Percentiles rank a stretch among this genome's conserved stretches.
phyloP scores from a whole-genome alignment of 106 monocot genomes.

The Xerophyta viscosa region DNA sequence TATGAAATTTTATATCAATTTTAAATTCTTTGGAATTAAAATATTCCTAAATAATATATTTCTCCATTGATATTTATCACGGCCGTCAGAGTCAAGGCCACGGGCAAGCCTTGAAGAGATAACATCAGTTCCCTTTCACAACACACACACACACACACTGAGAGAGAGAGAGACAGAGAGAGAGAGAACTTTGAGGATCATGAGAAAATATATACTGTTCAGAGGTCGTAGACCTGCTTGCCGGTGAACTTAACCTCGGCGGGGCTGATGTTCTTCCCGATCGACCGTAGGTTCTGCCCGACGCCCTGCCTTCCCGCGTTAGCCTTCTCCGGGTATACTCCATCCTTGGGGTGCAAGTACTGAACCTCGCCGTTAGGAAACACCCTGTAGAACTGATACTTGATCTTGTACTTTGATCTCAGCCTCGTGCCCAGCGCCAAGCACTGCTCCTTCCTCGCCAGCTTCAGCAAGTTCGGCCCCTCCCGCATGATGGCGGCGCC shows the following conservation, averaged over 20 bases:
- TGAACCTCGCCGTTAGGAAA: constrained; percentile 98
- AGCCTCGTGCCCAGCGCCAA: constrained; percentile 79
- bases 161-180: too few species aligned
- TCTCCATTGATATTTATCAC: too few species aligned
- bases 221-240: constrained; percentile 71
- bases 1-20: too few species aligned
- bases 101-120: too few species aligned
- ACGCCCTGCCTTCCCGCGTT: constrained; percentile 84
- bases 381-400: constrained; percentile 92
- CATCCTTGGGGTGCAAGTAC: constrained; percentile 97
- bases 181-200: too few species aligned
- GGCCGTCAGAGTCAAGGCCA: too few species aligned
- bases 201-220: too few species aligned
- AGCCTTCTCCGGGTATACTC: constrained; percentile 97
- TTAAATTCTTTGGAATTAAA: too few species aligned
- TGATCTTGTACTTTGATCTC: constrained; percentile 97
- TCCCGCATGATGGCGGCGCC: constrained; percentile 93
- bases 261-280: constrained; percentile 87
- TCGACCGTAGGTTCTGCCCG: constrained; percentile 59
- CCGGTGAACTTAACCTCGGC: constrained; percentile 98
- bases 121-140: too few species aligned
- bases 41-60: too few species aligned
- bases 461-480: constrained; percentile 91
- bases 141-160: too few species aligned
- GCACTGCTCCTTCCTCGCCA: constrained; percentile 95